phyloP scores from a whole-genome alignment of 768 basidiomycete species.

The Phlebiopsis flavidoalba region DNA sequence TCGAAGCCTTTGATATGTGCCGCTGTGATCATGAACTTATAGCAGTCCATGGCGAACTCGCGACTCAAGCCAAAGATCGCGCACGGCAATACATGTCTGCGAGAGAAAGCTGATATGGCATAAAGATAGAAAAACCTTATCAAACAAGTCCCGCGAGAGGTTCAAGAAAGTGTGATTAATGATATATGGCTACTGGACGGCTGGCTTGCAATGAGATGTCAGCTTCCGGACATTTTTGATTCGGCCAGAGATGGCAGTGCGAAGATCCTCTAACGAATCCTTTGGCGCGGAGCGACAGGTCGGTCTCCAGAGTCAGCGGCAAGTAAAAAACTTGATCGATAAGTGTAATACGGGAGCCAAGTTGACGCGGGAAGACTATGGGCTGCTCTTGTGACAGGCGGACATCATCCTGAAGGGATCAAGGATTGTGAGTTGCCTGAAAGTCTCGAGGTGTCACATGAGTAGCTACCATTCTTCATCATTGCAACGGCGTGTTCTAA shows the following conservation, averaged over 20 bases:
- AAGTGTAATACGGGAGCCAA: slow-evolving; percentile 80
- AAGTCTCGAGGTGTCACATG: background rate
- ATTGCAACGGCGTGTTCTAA: slow-evolving; percentile 67
- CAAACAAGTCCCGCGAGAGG: too few species aligned
- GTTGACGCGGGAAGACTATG: slow-evolving; percentile 54
- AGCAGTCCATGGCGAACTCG: too few species aligned
- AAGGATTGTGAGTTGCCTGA: background rate
- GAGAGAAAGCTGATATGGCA: background rate
- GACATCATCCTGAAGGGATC: slow-evolving; percentile 41
- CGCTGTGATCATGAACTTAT: too few species aligned
- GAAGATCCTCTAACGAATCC: slow-evolving; percentile 43
- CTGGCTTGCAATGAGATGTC: slow-evolving; percentile 24
- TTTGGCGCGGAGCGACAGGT: slow-evolving; percentile 38
- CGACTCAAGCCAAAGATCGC: background rate
- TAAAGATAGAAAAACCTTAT: too few species aligned
- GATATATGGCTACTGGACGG: background rate
- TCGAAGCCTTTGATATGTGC: too few species aligned
- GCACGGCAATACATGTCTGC: background rate
- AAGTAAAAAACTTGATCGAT: slow-evolving; percentile 79
- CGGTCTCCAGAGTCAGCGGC: slow-evolving; percentile 52
- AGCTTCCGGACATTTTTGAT: slow-evolving; percentile 67
- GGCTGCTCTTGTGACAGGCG: slow-evolving; percentile 46
- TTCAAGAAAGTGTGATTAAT: too few species aligned
- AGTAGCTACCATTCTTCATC: slow-evolving; percentile 58
- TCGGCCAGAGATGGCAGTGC: slow-evolving; percentile 55